These are phyloP conservation scores for Leccinum solheimii DNA, from an alignment of 1,284 basidiomycete genomes.

Conservation along the genomic window DNA sequence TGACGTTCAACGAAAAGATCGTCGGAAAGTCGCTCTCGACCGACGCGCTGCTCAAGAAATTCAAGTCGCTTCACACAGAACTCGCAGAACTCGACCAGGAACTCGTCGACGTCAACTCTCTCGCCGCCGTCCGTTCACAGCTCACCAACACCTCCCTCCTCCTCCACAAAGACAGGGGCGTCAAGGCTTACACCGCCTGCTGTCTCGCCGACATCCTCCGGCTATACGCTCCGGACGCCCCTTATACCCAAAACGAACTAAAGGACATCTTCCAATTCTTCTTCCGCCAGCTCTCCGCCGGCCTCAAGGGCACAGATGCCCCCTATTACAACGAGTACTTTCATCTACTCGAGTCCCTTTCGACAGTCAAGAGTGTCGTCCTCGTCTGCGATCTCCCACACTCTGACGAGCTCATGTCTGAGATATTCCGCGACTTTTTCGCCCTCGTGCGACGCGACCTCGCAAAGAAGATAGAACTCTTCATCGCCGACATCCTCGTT, in stretches of 20 bases:
- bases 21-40: constrained; percentile 67
- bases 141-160: constrained; percentile 81
- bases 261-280: constrained; percentile 96
- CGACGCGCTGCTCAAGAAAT: constrained; percentile 80
- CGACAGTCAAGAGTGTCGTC: constrained; percentile 92
- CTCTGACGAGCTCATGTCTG: constrained; percentile 82
- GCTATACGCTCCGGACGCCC: constrained; percentile 95
- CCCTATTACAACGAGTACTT: constrained; percentile 90
- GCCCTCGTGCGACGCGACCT: constrained; percentile 78
- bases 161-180: constrained; percentile 91
- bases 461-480: constrained; percentile 87
- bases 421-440: constrained; percentile 85
- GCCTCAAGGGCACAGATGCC: constrained; percentile 70
- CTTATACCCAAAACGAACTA: constrained; percentile 86
- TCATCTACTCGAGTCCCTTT: constrained; percentile 88
- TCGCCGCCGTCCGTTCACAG: constrained; percentile 73
- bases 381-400: constrained; percentile 89
- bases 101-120: constrained; percentile 69
- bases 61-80: constrained; percentile 80
- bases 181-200: constrained; percentile 92
- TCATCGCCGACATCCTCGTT: constrained; percentile 86
- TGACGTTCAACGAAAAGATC: constrained; percentile 80
- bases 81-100: constrained; percentile 90
- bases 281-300: constrained; percentile 76
- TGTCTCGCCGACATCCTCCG: constrained; percentile 93